A percentile compares a stretch with the other conserved stretches of the same genome.
Conservation (phyloP, 2,329 filamentous ascomycete species). For the Trichoderma brevicompactum region DNA sequence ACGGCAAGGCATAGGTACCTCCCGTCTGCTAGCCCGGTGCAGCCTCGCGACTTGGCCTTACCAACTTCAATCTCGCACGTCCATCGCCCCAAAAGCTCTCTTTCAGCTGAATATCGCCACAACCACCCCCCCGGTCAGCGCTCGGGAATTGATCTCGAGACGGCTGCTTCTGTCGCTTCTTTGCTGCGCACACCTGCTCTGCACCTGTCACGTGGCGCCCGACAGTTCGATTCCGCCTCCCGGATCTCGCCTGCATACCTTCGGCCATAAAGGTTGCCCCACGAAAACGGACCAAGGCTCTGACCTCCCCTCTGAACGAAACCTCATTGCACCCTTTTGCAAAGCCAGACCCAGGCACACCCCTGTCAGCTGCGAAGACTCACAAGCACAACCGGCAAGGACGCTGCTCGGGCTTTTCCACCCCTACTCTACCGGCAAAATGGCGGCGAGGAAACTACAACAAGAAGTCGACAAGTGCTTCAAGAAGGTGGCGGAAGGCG, state of each 20-base stretch:
- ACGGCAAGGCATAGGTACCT: slow-evolving; percentile 7
- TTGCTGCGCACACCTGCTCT: slow-evolving; percentile 7
- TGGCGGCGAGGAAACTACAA: slow-evolving; percentile 95
- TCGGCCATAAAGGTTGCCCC: slow-evolving; percentile 25
- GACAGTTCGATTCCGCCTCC: neutral
- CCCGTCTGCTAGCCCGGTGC: slow-evolving; percentile 31
- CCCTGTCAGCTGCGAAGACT: neutral
- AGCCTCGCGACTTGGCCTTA: slow-evolving; percentile 32
- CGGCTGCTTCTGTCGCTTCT: slow-evolving; percentile 6
- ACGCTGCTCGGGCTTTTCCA: slow-evolving; percentile 17
- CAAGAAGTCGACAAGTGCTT: slow-evolving; percentile 99
- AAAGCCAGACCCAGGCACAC: neutral
- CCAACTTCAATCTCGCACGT: slow-evolving; percentile 31
- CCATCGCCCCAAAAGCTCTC: slow-evolving; percentile 18
- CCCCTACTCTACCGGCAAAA: slow-evolving; percentile 50
- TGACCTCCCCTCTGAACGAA: slow-evolving; percentile 1
- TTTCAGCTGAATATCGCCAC: slow-evolving; percentile 12
- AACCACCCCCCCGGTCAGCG: slow-evolving; percentile 4
- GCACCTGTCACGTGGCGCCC: slow-evolving; percentile 12
- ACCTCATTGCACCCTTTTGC: slow-evolving; percentile 2
- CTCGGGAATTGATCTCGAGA: slow-evolving; percentile 24
- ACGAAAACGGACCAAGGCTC: slow-evolving; percentile 25
- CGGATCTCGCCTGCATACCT: slow-evolving; percentile 21
- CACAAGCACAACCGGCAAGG: slow-evolving; percentile 17
- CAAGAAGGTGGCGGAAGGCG: slow-evolving; percentile 95